phyloP scores from a whole-genome alignment of 768 basidiomycete genomes.

The Hygrocybe punicea region DNA sequence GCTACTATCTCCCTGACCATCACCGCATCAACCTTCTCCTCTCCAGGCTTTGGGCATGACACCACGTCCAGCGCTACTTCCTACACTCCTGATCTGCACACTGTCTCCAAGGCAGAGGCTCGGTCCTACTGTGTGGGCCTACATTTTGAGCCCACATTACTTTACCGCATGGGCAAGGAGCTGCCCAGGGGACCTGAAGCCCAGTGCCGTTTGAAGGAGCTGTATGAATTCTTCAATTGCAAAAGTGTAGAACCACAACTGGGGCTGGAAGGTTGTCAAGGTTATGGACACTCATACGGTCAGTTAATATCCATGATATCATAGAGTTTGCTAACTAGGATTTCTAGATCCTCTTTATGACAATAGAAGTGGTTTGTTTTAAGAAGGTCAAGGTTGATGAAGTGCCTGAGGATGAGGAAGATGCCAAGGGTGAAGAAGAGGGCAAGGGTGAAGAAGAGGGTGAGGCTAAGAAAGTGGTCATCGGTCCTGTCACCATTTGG shows the following conservation, averaged over 20 bases:
- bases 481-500: constrained; percentile 37
- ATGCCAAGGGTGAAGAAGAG: constrained; percentile 12
- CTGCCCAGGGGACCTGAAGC: constrained; percentile 19
- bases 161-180: constrained; percentile 30
- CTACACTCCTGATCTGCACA: constrained; percentile 17
- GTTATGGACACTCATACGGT: constrained; percentile 27
- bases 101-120: constrained; percentile 22
- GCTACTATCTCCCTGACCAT: too few relatives aligned
- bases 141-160: constrained; percentile 23
- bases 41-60: constrained; percentile 4
- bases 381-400: constrained; percentile 21
- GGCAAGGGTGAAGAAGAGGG: constrained; percentile 14
- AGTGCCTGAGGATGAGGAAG: constrained; percentile 11
- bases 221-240: constrained; percentile 30
- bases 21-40: background rate
- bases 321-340: constrained; percentile 28
- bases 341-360: constrained; percentile 32
- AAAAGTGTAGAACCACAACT: constrained; percentile 29
- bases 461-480: constrained; percentile 15
- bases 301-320: constrained; percentile 27
- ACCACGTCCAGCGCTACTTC: constrained; percentile 16
- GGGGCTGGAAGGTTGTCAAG: constrained; percentile 28
- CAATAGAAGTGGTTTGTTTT: constrained; percentile 35
- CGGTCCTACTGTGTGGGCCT: constrained; percentile 30
- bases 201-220: constrained; percentile 28